phyloP scores from a whole-genome alignment of 2,329 filamentous ascomycete genomes.

The Alternaria atra region DNA sequence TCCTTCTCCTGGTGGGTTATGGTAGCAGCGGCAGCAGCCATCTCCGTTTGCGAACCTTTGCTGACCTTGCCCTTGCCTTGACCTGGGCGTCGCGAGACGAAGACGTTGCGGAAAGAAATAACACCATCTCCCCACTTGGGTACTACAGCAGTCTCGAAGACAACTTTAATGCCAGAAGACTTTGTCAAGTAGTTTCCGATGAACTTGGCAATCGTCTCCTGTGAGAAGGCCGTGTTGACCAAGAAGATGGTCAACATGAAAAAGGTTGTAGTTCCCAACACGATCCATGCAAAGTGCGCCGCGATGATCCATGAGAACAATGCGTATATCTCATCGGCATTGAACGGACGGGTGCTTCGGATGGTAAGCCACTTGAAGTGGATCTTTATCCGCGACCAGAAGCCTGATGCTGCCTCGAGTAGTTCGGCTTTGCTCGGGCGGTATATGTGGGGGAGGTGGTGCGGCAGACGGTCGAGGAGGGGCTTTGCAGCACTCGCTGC shows the following conservation, averaged over 20 bases:
- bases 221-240: slow-evolving; percentile 95
- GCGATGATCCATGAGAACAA: slow-evolving; percentile 95
- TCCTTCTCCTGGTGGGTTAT: slow-evolving; percentile 61
- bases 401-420: slow-evolving; percentile 87
- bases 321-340: slow-evolving; percentile 93
- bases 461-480: slow-evolving; percentile 64
- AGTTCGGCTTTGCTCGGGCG: slow-evolving; percentile 93
- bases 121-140: slow-evolving; percentile 95
- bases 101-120: slow-evolving; percentile 96
- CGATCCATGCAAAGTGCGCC: slow-evolving; percentile 92
- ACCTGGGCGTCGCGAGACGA: slow-evolving; percentile 89
- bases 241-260: slow-evolving; percentile 89
- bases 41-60: slow-evolving; percentile 87
- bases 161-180: slow-evolving; percentile 89
- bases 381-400: slow-evolving; percentile 88
- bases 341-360: slow-evolving; percentile 91
- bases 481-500: slow-evolving; percentile 47
- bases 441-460: slow-evolving; percentile 73
- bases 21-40: slow-evolving; percentile 84
- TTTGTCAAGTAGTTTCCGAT: slow-evolving; percentile 95
- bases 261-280: slow-evolving; percentile 97
- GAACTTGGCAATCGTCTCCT: slow-evolving; percentile 94
- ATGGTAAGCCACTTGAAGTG: slow-evolving; percentile 99
- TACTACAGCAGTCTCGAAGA: slow-evolving; percentile 97
- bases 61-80: slow-evolving; percentile 83